phyloP scores from a whole-genome alignment of 2,329 filamentous ascomycete genomes.

The Aspergillus pseudoterreus region DNA sequence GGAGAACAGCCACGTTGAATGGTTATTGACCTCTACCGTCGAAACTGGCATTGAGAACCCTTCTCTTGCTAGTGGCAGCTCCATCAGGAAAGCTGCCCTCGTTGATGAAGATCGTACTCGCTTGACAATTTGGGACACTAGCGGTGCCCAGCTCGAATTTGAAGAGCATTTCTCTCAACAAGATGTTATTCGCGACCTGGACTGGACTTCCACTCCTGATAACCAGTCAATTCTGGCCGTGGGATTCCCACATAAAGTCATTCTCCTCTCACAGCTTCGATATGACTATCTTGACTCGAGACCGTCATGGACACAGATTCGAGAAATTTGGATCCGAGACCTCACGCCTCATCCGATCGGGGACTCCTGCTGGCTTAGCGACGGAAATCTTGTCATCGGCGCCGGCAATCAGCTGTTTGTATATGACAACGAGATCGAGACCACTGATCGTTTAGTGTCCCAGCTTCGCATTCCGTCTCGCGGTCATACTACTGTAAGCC shows the following conservation, averaged over 20 bases:
- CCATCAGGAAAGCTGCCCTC: constrained; percentile 79
- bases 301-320: constrained; percentile 82
- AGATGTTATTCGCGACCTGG: constrained; percentile 77
- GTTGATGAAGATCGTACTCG: constrained; percentile 70
- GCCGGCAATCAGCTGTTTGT: constrained; percentile 89
- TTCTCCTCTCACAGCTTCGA: constrained; percentile 79
- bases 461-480: constrained; percentile 49
- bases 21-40: constrained; percentile 76
- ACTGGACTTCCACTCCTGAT: constrained; percentile 91
- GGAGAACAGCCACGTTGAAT: constrained; percentile 62
- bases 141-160: constrained; percentile 76
- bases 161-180: constrained; percentile 68
- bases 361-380: constrained; percentile 85
- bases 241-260: constrained; percentile 82
- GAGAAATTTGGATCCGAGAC: constrained; percentile 76
- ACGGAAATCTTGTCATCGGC: constrained; percentile 81
- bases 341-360: constrained; percentile 86
- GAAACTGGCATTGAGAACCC: constrained; percentile 72
- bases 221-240: constrained; percentile 85
- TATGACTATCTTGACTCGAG: constrained; percentile 88
- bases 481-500: constrained; percentile 55
- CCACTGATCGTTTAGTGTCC: constrained; percentile 58
- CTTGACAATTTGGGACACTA: constrained; percentile 87
- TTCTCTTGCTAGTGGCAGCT: constrained; percentile 78
- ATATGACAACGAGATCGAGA: constrained; percentile 70